Evolutionary conservation across 768 basidiomycete genomes (phyloP), one percentile per base, ranked within the genome.

Genomic region (Paxillus ammoniavirescens): DNA sequence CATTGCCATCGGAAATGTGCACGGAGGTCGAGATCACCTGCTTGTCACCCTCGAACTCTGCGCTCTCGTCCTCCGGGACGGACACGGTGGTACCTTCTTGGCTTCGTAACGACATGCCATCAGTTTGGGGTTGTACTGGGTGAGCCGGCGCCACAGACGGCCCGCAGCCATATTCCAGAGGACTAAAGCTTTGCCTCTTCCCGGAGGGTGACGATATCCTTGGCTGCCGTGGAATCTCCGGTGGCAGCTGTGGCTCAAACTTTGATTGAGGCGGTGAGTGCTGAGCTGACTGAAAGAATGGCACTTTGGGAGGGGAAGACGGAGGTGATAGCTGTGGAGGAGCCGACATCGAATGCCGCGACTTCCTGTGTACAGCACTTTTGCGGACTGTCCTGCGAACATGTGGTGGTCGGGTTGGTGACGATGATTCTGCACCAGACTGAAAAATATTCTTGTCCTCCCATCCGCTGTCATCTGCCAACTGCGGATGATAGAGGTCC

Each of bases 381-480:
- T 73, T 77, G 56, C 79, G 73, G 53, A 77, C 64, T 42, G 74
- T 58, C 69, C 77, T 77, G 59, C 75, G 71, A 54, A 72, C 54
- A 42, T 84, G 86, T 5, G 84, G 80, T 35, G 86, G 83, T 15
- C 84, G 85, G 9, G 66, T 69, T 33, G 91, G 90, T 13, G 89
- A 91, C 7, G 89, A 89, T n/a, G 87, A 88, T 61, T 93, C 91
- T 5, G 87, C 86, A n/a, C 89, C 91, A 8, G 89, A 91, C 64
- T 93, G 91, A 67, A 93, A 93, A 28, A 91, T 82, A 58, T 93
- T 93, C 63, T 91, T 91, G 59, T 92, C 91, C 63, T 93, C 91
- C 90, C 91, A 93, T 33, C 89, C 89, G 61, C 89, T 91, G 49
- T 90, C 89, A 37, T 89, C 86, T 23, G 65, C 71, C 53, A 65